Evolutionary conservation across 805 yeast species (phyloP).

Genomic region (Saturnispora kantuleensis): DNA sequence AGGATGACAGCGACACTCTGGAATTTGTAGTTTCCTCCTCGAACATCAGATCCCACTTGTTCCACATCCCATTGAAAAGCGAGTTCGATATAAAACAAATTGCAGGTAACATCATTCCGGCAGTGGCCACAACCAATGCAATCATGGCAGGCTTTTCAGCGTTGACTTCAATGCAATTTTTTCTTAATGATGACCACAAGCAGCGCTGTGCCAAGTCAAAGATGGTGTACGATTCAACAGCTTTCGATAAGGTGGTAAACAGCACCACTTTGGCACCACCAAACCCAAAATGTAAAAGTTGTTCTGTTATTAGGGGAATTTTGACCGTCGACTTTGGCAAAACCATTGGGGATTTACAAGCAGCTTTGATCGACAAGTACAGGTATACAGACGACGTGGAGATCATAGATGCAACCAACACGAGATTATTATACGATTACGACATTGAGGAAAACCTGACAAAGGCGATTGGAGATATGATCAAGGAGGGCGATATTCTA

Average conservation of each 20-base stretch:
- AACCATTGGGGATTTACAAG: slow-evolving; percentile 45
- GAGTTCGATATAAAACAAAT: slow-evolving; percentile 86
- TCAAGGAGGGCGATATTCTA: slow-evolving; percentile 51
- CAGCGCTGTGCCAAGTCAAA: slow-evolving; percentile 28
- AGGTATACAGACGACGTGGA: slow-evolving; percentile 51
- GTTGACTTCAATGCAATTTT: slow-evolving; percentile 54
- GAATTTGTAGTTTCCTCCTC: slow-evolving; percentile 83
- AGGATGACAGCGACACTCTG: slow-evolving; percentile 88
- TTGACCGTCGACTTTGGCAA: slow-evolving; percentile 25
- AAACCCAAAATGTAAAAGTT: slow-evolving; percentile 63
- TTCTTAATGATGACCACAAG: slow-evolving; percentile 14
- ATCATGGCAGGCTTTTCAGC: slow-evolving; percentile 86
- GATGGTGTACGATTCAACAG: slow-evolving; percentile 43
- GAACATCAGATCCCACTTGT: slow-evolving; percentile 62
- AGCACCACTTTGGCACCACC: slow-evolving; percentile 53
- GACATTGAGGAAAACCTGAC: slow-evolving; percentile 77
- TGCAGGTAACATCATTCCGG: slow-evolving; percentile 97
- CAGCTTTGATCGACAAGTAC: slow-evolving; percentile 37
- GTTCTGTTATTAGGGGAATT: slow-evolving; percentile 47
- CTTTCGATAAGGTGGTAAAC: slow-evolving; percentile 54
- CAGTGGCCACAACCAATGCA: slow-evolving; percentile 96
- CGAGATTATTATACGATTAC: slow-evolving; percentile 63
- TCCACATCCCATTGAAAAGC: slow-evolving; percentile 59
- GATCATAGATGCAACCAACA: slow-evolving; percentile 31
- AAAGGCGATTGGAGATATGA: slow-evolving; percentile 36